These are phyloP conservation scores for Malus hybrid DNA, from an alignment of 331 rosid genomes.

Conservation along the genomic window DNA sequence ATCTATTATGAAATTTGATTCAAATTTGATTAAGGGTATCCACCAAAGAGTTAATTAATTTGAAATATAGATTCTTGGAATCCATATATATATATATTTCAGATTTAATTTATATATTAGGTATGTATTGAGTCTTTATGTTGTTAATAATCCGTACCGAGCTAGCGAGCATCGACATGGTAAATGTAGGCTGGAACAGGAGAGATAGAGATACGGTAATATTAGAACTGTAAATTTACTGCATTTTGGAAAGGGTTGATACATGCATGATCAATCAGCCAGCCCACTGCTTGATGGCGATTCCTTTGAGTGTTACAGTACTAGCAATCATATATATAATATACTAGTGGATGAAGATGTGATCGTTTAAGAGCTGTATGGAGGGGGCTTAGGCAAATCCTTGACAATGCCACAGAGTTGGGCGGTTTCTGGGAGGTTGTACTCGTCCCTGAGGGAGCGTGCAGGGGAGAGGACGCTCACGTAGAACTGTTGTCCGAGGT, in stretches of 20 bases:
- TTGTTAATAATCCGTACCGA: too few species aligned
- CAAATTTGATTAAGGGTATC: too few species aligned
- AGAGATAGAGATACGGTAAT: not conserved
- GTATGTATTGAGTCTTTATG: too few species aligned
- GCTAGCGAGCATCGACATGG: not conserved
- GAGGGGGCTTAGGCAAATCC: conserved; percentile 35
- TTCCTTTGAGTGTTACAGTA: not conserved
- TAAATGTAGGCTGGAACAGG: not conserved
- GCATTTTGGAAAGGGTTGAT: conserved; percentile 1
- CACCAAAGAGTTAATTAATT: too few species aligned
- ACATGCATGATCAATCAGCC: not conserved
- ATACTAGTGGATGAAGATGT: too few species aligned
- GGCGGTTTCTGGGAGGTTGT: conserved; percentile 27
- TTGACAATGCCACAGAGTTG: conserved; percentile 42
- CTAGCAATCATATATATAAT: not conserved
- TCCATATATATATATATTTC: too few species aligned
- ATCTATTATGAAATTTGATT: too few species aligned
- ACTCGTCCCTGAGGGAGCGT: conserved; percentile 49
- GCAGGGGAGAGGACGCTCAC: conserved; percentile 33
- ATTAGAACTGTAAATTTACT: not conserved
- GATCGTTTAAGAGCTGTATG: conserved; percentile 10
- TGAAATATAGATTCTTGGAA: too few species aligned
- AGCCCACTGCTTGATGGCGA: not conserved
- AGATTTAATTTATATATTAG: too few species aligned
- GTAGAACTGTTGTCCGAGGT: conserved; percentile 59